Evolutionary conservation across 192 early-diverging fungal genomes (phyloP), one percentile per base, ranked within the genome.

Genomic region (Rhizoclosmatium globosum): DNA sequence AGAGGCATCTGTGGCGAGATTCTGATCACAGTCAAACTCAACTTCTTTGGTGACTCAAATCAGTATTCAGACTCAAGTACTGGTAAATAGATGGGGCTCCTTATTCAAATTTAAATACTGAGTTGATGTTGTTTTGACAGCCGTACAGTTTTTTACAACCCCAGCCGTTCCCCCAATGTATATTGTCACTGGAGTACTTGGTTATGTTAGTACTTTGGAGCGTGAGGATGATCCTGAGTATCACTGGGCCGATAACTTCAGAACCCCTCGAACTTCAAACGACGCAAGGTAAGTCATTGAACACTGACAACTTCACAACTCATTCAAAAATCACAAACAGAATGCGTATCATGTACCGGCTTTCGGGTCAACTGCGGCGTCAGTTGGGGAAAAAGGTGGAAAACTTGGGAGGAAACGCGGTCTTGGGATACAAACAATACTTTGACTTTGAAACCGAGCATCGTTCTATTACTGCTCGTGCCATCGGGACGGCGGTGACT

Each of bases 41-140:
- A 94, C 73, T 94, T 94, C 76, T 94, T 95, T 84, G 93, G 93
- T 4, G 92, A 95, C 80, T 85, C 89, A 38, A 95, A 95, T 77
- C 94, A 93, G 13, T 94, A 95, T 82, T 93, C 91, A 77, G 92
- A 94, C 77, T 90, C 88, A 17, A 91, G 89, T 2, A 87, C 89
- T 2, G 88, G 91, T 43, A 23, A 19, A 21, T 62, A 13, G 50
- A 17, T 53, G 17, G 50, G 6, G 50, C 50, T 17, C 17, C 17
- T 17, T 13, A 53, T 13, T 13, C 50, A 7, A 53, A 53, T 17
- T 53, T 13, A 53, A 53, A 13, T 17, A 7, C 9, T 53, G 0
- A 53, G 17, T 53, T 53, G 50, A 53, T 53, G 70, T 11, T 11
- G 31, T 31, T 13, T 21, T 19, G 15, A n/a, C 23, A 77, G 85